Evolutionary conservation across 768 basidiomycete genomes (phyloP).

Genomic region (Pholiota microspora): DNA sequence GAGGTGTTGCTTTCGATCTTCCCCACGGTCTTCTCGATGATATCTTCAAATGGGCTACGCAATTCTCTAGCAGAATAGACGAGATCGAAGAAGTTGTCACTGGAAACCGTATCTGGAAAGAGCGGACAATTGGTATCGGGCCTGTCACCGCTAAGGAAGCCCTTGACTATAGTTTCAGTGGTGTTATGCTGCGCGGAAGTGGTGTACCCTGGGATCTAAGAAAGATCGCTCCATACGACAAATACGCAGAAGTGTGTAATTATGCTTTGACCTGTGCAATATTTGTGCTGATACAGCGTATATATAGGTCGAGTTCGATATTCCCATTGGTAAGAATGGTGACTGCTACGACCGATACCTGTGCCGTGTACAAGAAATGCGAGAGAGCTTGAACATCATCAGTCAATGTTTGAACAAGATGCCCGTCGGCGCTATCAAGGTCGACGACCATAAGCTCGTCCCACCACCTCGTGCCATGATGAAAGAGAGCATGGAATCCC

Average conservation of each 20-base stretch:
- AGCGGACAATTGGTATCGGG: constrained; percentile 88
- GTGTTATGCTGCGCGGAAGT: constrained; percentile 95
- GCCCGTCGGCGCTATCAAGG: constrained; percentile 86
- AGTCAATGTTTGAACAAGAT: constrained; percentile 97
- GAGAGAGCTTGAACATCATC: constrained; percentile 90
- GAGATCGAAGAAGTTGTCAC: constrained; percentile 98
- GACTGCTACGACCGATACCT: constrained; percentile 98
- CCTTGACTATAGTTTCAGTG: constrained; percentile 89
- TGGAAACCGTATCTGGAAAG: constrained; percentile 98
- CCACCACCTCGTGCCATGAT: constrained; percentile 95
- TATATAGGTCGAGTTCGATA: constrained; percentile 88
- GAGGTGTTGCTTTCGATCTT: constrained; percentile 96
- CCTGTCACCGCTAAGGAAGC: constrained; percentile 91
- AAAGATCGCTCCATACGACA: constrained; percentile 92
- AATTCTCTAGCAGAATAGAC: constrained; percentile 86
- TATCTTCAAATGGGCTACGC: constrained; percentile 97
- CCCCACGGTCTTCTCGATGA: constrained; percentile 99
- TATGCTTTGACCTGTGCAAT: neutral
- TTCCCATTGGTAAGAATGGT: constrained; percentile 95
- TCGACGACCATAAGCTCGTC: constrained; percentile 97
- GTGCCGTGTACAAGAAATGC: constrained; percentile 97
- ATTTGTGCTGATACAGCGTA: neutral
- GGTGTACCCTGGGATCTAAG: constrained; percentile 95
- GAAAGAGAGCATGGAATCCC: constrained; percentile 99
- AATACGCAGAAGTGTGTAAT: constrained; percentile 78